Conservation (phyloP, 23 red algal genomes). For the Gracilaria gracilis region DNA sequence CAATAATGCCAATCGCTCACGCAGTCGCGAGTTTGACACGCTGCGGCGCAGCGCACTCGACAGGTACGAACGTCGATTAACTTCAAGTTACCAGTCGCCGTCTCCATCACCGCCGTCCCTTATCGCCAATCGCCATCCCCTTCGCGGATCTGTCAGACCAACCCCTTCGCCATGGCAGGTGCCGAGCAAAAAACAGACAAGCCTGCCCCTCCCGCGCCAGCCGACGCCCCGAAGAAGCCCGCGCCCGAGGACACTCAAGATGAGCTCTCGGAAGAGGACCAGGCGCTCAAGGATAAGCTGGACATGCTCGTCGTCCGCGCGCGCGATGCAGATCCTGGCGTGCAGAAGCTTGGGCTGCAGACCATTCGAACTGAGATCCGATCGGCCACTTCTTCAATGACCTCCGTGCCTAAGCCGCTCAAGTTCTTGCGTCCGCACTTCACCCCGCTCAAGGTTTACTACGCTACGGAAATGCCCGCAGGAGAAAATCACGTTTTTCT, state of each 20-base stretch:
- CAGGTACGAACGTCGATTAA: neutral
- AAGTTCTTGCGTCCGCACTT: slow-evolving; percentile 98
- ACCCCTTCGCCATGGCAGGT: slow-evolving; percentile 5
- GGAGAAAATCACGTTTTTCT: slow-evolving; percentile 73
- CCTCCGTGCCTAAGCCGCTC: slow-evolving; percentile 97
- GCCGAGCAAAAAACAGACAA: neutral
- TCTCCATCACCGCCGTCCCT: neutral
- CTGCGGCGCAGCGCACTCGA: neutral
- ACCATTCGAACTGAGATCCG: slow-evolving; percentile 90
- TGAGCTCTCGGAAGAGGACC: slow-evolving; percentile 96
- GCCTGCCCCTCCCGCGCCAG: slow-evolving; percentile 20
- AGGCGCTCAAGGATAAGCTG: slow-evolving; percentile 89
- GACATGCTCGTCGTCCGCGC: slow-evolving; percentile 88
- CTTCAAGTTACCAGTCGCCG: neutral
- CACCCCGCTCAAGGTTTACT: slow-evolving; percentile 72
- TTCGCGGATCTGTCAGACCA: neutral
- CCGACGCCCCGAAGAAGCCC: slow-evolving; percentile 38
- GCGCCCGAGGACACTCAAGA: slow-evolving; percentile 17
- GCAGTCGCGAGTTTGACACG: neutral
- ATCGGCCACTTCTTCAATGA: slow-evolving; percentile 98
- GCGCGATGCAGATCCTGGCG: slow-evolving; percentile 70
- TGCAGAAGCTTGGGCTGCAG: slow-evolving; percentile 86
- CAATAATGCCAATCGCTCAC: neutral
- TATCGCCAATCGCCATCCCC: neutral
- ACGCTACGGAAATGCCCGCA: slow-evolving; percentile 44